These are phyloP conservation scores for Kluyveromyces wickerhamii DNA, from an alignment of 805 yeast genomes.

Conservation along the genomic window DNA sequence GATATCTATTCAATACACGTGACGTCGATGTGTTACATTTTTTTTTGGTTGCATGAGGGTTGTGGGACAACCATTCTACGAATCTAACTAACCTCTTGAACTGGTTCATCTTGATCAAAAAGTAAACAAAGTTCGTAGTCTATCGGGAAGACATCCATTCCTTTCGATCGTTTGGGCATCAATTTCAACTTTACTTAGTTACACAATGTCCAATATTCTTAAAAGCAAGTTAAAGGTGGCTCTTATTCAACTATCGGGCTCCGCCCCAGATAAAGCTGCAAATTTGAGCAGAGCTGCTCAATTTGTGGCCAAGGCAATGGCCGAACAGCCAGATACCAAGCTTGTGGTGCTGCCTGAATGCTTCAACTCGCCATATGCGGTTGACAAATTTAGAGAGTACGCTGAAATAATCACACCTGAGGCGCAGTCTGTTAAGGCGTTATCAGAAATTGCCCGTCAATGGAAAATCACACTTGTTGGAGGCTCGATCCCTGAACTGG, in stretches of 20 bases:
- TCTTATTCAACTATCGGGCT: constrained; percentile 73
- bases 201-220: constrained; percentile 21
- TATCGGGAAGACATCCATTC: no score
- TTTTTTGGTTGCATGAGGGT: no score
- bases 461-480: constrained; percentile 65
- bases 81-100: no score
- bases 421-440: constrained; percentile 51
- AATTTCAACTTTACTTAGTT: no score
- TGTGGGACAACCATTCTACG: no score
- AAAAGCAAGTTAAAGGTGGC: constrained; percentile 67
- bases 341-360: constrained; percentile 89
- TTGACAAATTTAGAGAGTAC: constrained; percentile 74
- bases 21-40: no score
- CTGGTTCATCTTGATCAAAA: no score
- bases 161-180: no score
- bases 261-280: constrained; percentile 58
- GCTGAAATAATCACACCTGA: constrained; percentile 83
- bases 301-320: constrained; percentile 56
- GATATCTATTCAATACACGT: no score
- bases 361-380: constrained; percentile 93
- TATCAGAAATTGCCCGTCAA: constrained; percentile 60
- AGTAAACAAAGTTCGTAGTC: no score
- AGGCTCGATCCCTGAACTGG: constrained; percentile 85
- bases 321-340: constrained; percentile 51
- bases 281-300: constrained; percentile 63